Percentiles rank a stretch among this genome's conserved stretches.
phyloP scores from a whole-genome alignment of 2,329 filamentous ascomycete species.

The Fusarium sp. region DNA sequence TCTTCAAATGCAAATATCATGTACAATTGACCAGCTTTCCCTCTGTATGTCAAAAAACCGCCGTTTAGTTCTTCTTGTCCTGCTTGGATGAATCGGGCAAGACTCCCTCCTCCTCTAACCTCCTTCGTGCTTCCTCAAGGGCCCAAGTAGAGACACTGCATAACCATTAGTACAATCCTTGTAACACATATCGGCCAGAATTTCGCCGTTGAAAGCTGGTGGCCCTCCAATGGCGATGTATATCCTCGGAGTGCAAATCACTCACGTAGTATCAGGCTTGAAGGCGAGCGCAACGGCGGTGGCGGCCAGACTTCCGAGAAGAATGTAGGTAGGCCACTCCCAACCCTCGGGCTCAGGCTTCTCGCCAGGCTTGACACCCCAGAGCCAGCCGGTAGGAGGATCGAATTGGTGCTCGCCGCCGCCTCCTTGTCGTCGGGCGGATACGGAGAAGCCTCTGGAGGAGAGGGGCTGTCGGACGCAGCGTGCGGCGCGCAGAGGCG shows the following conservation, averaged over 20 bases:
- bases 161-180: slow-evolving; percentile 44
- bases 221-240: neutral
- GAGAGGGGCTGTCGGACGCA: slow-evolving; percentile 53
- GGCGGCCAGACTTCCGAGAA: slow-evolving; percentile 81
- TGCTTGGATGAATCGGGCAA: slow-evolving; percentile 78
- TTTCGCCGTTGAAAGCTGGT: neutral
- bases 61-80: slow-evolving; percentile 64
- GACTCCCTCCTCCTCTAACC: slow-evolving; percentile 96
- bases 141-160: slow-evolving; percentile 98
- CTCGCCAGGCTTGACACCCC: slow-evolving; percentile 92
- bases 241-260: slow-evolving; percentile 50
- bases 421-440: slow-evolving; percentile 57
- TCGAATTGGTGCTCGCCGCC: slow-evolving; percentile 82
- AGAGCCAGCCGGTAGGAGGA: slow-evolving; percentile 90
- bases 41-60: slow-evolving; percentile 30
- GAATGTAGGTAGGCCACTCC: slow-evolving; percentile 88
- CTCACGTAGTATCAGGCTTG: slow-evolving; percentile 98
- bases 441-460: slow-evolving; percentile 59
- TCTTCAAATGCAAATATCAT: slow-evolving; percentile 41
- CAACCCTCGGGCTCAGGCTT: slow-evolving; percentile 97
- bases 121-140: slow-evolving; percentile 92
- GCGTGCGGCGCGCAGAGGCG: slow-evolving; percentile 55
- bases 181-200: slow-evolving; percentile 22
- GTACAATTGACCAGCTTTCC: slow-evolving; percentile 37
- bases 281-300: slow-evolving; percentile 88